phyloP scores from a whole-genome alignment of 2,329 filamentous ascomycete genomes.

The Seiridium cupressi region DNA sequence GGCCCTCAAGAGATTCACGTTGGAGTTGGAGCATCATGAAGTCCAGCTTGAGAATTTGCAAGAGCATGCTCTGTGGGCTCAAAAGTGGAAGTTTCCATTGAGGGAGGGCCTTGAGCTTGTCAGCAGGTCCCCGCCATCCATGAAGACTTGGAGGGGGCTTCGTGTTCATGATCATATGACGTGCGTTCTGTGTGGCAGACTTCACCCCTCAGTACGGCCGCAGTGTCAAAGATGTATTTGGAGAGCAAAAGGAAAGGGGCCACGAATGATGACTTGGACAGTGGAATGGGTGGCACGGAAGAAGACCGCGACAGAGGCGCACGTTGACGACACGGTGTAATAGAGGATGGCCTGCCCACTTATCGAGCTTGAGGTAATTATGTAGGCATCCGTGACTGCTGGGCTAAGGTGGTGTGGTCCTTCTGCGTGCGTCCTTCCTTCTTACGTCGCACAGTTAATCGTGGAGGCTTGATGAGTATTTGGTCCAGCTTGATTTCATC shows the following conservation, averaged over 20 bases:
- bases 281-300: neutral
- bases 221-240: neutral
- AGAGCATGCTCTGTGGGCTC: neutral
- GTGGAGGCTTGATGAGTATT: too few species aligned
- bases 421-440: too few species aligned
- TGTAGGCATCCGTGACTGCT: too few species aligned
- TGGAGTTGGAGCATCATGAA: neutral
- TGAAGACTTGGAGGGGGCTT: neutral
- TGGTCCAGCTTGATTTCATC: too few species aligned
- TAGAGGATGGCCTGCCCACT: neutral
- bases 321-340: too few species aligned
- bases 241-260: neutral
- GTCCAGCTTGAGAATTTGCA: neutral
- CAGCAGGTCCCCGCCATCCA: neutral
- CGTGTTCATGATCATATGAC: neutral
- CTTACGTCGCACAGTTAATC: too few species aligned
- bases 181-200: neutral
- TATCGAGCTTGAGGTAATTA: neutral
- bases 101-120: neutral
- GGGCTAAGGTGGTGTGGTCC: too few species aligned
- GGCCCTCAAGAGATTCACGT: neutral
- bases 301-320: neutral
- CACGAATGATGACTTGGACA: neutral
- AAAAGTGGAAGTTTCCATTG: neutral
- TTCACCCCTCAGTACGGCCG: neutral